Base-by-base conservation (phyloP, 352 stramenopile species). In the Pilasporangium apinafurcum region DNA sequence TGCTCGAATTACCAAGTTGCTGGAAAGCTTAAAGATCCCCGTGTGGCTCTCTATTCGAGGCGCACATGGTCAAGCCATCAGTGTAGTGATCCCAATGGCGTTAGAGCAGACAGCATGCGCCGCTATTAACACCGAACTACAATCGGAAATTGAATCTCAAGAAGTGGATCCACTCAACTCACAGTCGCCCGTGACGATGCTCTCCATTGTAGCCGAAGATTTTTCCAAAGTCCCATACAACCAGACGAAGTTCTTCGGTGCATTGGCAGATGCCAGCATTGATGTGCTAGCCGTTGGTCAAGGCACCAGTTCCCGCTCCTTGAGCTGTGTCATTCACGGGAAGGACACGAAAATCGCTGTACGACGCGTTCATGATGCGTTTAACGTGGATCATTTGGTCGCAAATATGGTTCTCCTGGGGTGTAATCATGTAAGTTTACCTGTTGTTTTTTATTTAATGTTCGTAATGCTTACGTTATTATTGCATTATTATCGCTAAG, bases 41-140 rank as follows among this genome's bases (percentile, higher is more conserved):
- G 77, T 91, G 46, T 91, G 78, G 78, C 65, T 88, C 6, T 86
- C 78, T 21, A 91, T 91, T 44, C 77, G 73, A 22, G 80, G 77
- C 9, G 80, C 80, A n/a, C 80, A 92, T 37, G 80, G 80, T 26
- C 77, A 92, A 39, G 77, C 76, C 0, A 84, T 89, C 31, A 86
- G 71, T 32, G 73, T 92, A 4, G 76, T 92, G 42, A 77, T 92
- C 20, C 69, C 76, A 18, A 49, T 56, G 3, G 48, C 44, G 8
- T 51, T 56, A 7, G 67, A 82, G 45, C 22, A 56, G 13, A 37
- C 48, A 1, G 68, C 74, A 1, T 60, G 56, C 13, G 32, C 39
- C 8, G 73, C 74, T 4, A 92, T 89, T 37, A 48, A 63, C 17
- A 36, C 53, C 1, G 79, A 88, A 43, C 48, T 92, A 12, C 65